Base-by-base conservation (phyloP, 768 basidiomycete genomes). In the Serendipita vermifera region DNA sequence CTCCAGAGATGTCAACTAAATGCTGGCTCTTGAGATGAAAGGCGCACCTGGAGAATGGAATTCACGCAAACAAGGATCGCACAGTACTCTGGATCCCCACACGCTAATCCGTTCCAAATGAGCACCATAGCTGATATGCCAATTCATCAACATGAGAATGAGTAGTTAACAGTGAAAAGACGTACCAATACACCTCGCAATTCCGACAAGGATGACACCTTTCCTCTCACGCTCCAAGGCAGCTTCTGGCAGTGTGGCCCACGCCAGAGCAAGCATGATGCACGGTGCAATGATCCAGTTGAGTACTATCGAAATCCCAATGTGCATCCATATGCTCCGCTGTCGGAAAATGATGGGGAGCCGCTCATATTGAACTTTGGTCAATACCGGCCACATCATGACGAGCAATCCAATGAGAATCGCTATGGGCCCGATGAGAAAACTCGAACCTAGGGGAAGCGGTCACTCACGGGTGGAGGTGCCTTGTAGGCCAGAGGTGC, bases 271-370 rank as follows among this genome's bases (percentile, higher is more conserved):
- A n/a, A 89, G 77, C 88, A 91, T 92, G 15, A 88, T 62, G 53
- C 90, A 75, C 0, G 88, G 88, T 1, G 82, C 87, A 15, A 85
- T 59, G 57, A 89, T 74, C 89, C 88, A 91, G 64, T 88, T 89
- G 24, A 90, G 69, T 26, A 81, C 22, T 17, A 89, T 60, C 3
- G 84, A 85, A 27, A 90, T 72, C 3, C 67, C 68, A 59, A 89
- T 71, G 62, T 91, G 87, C 15, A 73, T 67, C 82, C 83, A 87
- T 5, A 89, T 67, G 17, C 64, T 61, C 20, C 65, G 66, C 1
- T 79, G 75, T 1, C 68, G 64, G 60, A 88, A 76, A 27, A 87
- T 66, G 7, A 64, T 57, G 0, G 81, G 81, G 1, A 91, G 73
- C 1, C 69, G 65, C 65, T 90, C 88, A 65, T 86, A 90, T 63